These are phyloP conservation scores for Phalaenopsis equestris DNA, from an alignment of 106 monocot genomes.

Conservation along the genomic window DNA sequence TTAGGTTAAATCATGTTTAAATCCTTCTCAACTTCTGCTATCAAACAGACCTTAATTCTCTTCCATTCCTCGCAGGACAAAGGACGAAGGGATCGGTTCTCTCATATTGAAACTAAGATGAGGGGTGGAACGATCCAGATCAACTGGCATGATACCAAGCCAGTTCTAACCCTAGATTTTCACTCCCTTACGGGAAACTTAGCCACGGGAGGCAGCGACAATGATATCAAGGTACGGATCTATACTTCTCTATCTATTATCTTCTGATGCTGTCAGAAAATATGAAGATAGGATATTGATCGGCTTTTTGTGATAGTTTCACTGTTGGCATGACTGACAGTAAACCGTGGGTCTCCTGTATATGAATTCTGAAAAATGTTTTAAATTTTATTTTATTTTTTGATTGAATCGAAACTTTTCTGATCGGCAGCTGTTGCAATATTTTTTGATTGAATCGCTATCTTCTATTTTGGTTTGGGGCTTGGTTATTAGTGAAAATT, in stretches of 20 bases:
- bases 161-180: slow-evolving; percentile 93
- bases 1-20: no score
- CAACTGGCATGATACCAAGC: slow-evolving; percentile 88
- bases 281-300: not conserved
- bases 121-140: slow-evolving; percentile 87
- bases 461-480: slow-evolving; percentile 1
- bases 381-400: not conserved
- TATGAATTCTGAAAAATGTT: not conserved
- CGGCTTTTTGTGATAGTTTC: not conserved
- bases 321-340: not conserved
- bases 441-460: not conserved
- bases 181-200: slow-evolving; percentile 59
- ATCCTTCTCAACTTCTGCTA: no score
- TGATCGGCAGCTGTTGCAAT: not conserved
- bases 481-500: no score
- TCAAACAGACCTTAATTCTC: no score
- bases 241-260: not conserved
- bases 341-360: not conserved
- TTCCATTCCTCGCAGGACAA: not conserved
- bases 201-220: slow-evolving; percentile 88
- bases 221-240: slow-evolving; percentile 79
- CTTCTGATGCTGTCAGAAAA: not conserved
- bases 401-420: not conserved
- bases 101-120: slow-evolving; percentile 27
- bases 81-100: not conserved